Base-by-base conservation (phyloP, 2,329 filamentous ascomycete genomes). In the Penicillium sp. region DNA sequence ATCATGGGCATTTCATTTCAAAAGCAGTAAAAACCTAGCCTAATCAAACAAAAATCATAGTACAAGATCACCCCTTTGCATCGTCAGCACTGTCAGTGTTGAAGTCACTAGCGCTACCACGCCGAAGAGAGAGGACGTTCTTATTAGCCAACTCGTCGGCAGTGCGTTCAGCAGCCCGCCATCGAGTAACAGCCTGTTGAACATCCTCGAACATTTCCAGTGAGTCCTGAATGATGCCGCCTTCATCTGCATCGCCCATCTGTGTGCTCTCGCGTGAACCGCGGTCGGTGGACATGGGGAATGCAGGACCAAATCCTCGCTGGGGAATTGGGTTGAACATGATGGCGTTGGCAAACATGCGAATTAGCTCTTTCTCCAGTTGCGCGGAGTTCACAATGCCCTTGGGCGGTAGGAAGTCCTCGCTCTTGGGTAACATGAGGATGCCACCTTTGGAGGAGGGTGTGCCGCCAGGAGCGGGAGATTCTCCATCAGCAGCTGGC, bases 301-400 rank as follows among this genome's bases (percentile, higher is more conserved):
- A 87, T 0, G 77, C 74, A 2, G 78, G 75, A 0, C 86, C 86
- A 9, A 86, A 82, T 0, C 87, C 86, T 22, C 85, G 81, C 57
- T 87, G 77, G 0, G 86, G 84, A 54, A 95, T 89, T 0, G 88
- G 84, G 61, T 97, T 97, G 76, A 95, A 99, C 93, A 99, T 97
- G 70, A 96, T 87, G 14, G 93, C 92, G 64, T 97, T 97, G 58
- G 90, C 89, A 68, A 97, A 95, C 88, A 97, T 96, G 61, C 95
- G 88, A 61, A 95, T 89, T 10, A 97, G 76, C 68, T 97, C 92
- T 58, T 90, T 89, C 70, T 97, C 92, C 13, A 97, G 78, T 67
- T 97, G 93, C 1, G 87, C 83, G 42, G 88, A 91, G 69, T 97
- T 97, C 69, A 97, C 88, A 61, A 97, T 95, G 16, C 85, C 89